phyloP scores from a whole-genome alignment of 2,329 filamentous ascomycete genomes.

The Elsinoe batatas region DNA sequence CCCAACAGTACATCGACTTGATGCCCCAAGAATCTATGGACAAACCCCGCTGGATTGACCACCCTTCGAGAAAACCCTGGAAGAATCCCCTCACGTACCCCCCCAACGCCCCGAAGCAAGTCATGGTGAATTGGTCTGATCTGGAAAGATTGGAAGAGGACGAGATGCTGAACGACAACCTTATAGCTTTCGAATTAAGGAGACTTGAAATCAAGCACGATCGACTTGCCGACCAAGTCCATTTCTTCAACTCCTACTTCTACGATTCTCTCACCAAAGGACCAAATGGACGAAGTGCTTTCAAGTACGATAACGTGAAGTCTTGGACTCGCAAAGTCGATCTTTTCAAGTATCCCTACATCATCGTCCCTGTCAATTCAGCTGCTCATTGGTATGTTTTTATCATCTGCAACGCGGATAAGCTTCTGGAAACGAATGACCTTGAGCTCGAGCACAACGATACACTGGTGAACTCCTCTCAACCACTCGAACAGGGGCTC shows the following conservation, averaged over 20 bases:
- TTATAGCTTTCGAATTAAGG: constrained; percentile 80
- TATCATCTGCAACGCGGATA: constrained; percentile 81
- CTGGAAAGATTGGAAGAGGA: constrained; percentile 70
- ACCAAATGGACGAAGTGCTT: constrained; percentile 42
- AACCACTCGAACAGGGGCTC: neutral
- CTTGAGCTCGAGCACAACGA: constrained; percentile 11
- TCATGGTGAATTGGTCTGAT: constrained; percentile 60
- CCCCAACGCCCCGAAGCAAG: constrained; percentile 47
- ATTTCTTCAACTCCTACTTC: constrained; percentile 91
- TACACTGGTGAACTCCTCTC: neutral
- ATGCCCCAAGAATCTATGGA: neutral
- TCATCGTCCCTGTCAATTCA: constrained; percentile 88
- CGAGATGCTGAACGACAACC: constrained; percentile 83
- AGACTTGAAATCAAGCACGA: constrained; percentile 25
- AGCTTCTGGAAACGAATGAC: constrained; percentile 33
- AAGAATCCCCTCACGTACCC: constrained; percentile 51
- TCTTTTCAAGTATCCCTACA: constrained; percentile 75
- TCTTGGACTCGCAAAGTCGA: constrained; percentile 82
- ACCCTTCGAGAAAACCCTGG: constrained; percentile 20
- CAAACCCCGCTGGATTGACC: neutral
- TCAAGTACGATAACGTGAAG: constrained; percentile 79
- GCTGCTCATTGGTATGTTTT: constrained; percentile 82
- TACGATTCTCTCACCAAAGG: constrained; percentile 63
- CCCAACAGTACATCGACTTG: neutral
- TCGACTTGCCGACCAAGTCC: constrained; percentile 48